phyloP scores from a whole-genome alignment of 1,284 basidiomycete genomes.

The Cryptococcus sp. region DNA sequence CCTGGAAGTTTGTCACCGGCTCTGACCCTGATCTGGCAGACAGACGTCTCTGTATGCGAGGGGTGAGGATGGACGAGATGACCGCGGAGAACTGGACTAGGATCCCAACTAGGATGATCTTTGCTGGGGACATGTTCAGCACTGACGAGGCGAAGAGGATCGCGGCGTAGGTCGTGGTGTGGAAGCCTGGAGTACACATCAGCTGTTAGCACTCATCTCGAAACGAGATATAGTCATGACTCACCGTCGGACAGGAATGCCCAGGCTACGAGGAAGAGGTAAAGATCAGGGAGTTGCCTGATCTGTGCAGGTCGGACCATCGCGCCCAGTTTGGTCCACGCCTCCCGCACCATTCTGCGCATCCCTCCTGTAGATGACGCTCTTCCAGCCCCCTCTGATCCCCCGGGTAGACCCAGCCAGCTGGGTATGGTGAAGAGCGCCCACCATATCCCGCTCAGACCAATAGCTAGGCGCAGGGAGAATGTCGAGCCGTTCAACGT shows the following conservation, averaged over 20 bases:
- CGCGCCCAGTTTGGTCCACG: slow-evolving; percentile 48
- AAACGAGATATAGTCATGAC: slow-evolving; percentile 19
- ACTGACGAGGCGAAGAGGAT: slow-evolving; percentile 52
- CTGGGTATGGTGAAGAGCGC: slow-evolving; percentile 74
- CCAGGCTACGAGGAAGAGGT: slow-evolving; percentile 84
- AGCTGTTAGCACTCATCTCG: neutral
- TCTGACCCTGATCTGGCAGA: slow-evolving; percentile 21
- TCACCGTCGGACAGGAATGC: slow-evolving; percentile 84
- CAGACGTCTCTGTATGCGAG: slow-evolving; percentile 51
- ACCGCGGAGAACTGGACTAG: slow-evolving; percentile 51
- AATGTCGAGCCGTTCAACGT: slow-evolving; percentile 68
- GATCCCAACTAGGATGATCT: slow-evolving; percentile 54
- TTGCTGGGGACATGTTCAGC: slow-evolving; percentile 54
- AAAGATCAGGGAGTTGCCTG: slow-evolving; percentile 73
- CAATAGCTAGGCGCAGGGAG: slow-evolving; percentile 73
- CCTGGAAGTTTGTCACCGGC: slow-evolving; percentile 63
- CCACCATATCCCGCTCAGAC: slow-evolving; percentile 82
- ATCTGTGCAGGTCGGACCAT: slow-evolving; percentile 74
- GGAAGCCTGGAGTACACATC: slow-evolving; percentile 36
- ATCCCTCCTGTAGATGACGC: neutral
- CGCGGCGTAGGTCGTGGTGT: slow-evolving; percentile 49
- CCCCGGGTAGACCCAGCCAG: slow-evolving; percentile 66
- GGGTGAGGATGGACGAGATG: slow-evolving; percentile 47
- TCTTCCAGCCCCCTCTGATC: slow-evolving; percentile 9
- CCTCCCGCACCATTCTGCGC: slow-evolving; percentile 24